Percentiles rank a stretch among this genome's conserved stretches.
phyloP scores from a whole-genome alignment of 441 rosid species.

The Pelargonium citronellum region DNA sequence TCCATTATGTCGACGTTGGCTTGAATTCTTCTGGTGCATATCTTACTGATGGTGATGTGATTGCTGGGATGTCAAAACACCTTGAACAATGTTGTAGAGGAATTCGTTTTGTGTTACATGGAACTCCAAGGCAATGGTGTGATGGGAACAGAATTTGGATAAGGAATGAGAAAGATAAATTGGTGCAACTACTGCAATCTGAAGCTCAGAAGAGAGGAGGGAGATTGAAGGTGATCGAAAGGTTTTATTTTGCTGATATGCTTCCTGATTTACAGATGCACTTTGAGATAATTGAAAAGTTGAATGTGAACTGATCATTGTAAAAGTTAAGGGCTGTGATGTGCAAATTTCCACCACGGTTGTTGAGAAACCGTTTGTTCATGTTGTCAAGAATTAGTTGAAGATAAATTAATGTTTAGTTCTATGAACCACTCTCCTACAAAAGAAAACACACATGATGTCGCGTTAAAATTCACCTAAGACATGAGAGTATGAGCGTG shows the following conservation, averaged over 20 bases:
- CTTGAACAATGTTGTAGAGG: slow-evolving; percentile 24
- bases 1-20: slow-evolving; percentile 82
- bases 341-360: too few relatives aligned
- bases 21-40: slow-evolving; percentile 68
- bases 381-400: too few relatives aligned
- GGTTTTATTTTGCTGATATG: slow-evolving; percentile 55
- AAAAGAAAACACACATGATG: too few relatives aligned
- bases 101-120: slow-evolving; percentile 55
- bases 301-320: slow-evolving; percentile 44
- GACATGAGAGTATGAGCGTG: too few relatives aligned
- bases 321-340: too few relatives aligned
- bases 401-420: too few relatives aligned
- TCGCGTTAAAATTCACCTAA: too few relatives aligned
- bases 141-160: slow-evolving; percentile 54
- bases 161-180: slow-evolving; percentile 49
- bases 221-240: slow-evolving; percentile 48
- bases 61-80: slow-evolving; percentile 40
- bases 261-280: slow-evolving; percentile 71
- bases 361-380: too few relatives aligned
- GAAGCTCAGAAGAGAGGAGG: slow-evolving; percentile 41
- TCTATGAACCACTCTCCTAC: too few relatives aligned
- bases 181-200: slow-evolving; percentile 44
- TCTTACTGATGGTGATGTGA: slow-evolving; percentile 47
- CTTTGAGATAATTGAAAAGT: slow-evolving; percentile 62
- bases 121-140: slow-evolving; percentile 93